Base-by-base conservation (phyloP, 2,329 filamentous ascomycete genomes). In the Claviceps sorghi region DNA sequence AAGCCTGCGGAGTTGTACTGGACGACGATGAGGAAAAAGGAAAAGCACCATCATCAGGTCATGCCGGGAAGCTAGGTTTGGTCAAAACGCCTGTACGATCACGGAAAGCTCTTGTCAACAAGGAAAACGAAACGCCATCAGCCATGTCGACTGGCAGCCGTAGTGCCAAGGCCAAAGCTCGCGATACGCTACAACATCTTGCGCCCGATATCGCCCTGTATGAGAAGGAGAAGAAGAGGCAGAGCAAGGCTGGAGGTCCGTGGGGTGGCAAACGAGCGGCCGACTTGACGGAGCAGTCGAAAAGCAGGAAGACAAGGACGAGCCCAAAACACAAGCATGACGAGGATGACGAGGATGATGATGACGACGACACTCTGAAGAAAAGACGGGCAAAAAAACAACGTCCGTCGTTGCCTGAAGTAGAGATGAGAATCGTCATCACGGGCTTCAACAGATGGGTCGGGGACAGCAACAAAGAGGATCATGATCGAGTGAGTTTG, bases 221-320 rank as follows among this genome's bases (percentile, higher is more conserved):
- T 62, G 86, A 97, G 62, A 95, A 93, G 64, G 93, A 98, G 69
- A 88, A 80, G 72, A 96, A 95, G 70, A 82, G 93, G 21, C 67
- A 70, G 7, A 62, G 64, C 55, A 80, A 76, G 57, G 68, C 72
- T 49, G 72, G 64, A 3, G 66, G 68, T 2, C 72, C 75, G 0
- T 84, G 79, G 74, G 80, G 81, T 26, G 80, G 80, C 22, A 83
- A 81, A 60, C 72, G 79, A 49, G 80, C 80, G 1, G 75, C 79
- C 2, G 77, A 82, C 52, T 66, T 72, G 53, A 71, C 78, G 19
- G 80, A 84, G 52, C 77, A 74, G 59, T 70, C 72, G 41, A 70
- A 73, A 52, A 70, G 75, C 53, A 66, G 67, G 48, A 61, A 75
- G 49, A n/a, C 48, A 11, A 41, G 49, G 17, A 60, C 70, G 74